Conservation (phyloP, 1,284 basidiomycete species). For the Sanghuangporus weigelae region DNA sequence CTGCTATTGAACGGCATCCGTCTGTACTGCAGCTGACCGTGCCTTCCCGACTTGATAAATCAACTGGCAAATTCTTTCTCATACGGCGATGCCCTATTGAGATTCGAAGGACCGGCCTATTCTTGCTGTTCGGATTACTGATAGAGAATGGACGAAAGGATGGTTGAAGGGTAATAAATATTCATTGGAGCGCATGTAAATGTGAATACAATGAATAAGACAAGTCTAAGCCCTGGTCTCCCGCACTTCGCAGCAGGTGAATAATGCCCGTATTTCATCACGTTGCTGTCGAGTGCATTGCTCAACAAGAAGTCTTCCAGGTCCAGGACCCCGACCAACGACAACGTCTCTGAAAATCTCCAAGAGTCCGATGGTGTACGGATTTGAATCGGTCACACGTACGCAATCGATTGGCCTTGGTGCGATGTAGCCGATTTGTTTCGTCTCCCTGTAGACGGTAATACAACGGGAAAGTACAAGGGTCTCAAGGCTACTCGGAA, state of each 20-base stretch:
- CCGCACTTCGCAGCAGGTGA: neutral
- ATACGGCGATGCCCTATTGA: too few relatives aligned
- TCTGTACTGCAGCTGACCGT: too few relatives aligned
- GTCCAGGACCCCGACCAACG: neutral
- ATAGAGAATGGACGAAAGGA: too few relatives aligned
- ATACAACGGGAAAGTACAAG: neutral
- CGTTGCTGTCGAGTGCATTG: neutral
- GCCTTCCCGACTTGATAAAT: too few relatives aligned
- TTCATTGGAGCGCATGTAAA: too few relatives aligned
- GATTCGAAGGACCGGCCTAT: too few relatives aligned
- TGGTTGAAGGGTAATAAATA: too few relatives aligned
- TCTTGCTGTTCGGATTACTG: too few relatives aligned
- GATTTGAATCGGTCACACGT: neutral
- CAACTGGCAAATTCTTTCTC: too few relatives aligned
- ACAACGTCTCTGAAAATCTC: neutral
- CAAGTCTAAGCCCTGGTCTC: too few relatives aligned
- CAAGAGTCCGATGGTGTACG: neutral
- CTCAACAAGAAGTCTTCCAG: neutral
- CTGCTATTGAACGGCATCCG: too few relatives aligned
- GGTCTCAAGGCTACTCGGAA: neutral
- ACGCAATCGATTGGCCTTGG: neutral
- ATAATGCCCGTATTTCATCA: neutral
- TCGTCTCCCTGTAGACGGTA: neutral
- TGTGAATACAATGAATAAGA: too few relatives aligned
- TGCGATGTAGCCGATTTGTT: neutral